Base-by-base conservation (phyloP, 2,329 filamentous ascomycete genomes). In the Fusarium sp. region DNA sequence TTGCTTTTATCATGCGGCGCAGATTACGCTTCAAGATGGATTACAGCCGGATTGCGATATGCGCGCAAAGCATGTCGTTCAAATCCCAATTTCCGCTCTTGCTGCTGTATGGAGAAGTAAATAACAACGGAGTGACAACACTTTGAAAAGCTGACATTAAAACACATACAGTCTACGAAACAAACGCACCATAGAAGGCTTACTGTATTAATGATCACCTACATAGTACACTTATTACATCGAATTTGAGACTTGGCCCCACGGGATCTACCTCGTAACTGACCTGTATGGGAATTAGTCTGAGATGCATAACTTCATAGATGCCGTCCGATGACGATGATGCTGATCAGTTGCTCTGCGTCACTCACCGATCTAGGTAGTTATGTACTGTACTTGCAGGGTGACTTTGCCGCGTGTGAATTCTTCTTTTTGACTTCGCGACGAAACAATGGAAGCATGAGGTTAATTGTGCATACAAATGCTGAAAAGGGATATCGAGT, bases 231-330 rank as follows among this genome's bases (percentile, higher is more conserved):
- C 15, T 48, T 47, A 45, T 17, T 59, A 32, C 41, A 53, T 36
- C 48, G 41, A 58, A 27, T 59, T 59, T 59, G 41, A 46, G 47
- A 59, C 47, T 10, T 8, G 45, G 45, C 61, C 61, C 61, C 61
- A 65, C 61, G 47, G 47, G 61, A 63, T 63, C 61, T 63, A 49
- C 61, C 43, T 44, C 47, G 39, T 19, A 42, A 48, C 23, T 58
- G 57, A 25, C 55, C 60, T 51, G 51, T 57, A 44, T 58, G 38
- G 42, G 43, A 54, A 49, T 29, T 52, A 64, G 63, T 62, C 47
- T 54, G 39, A 48, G 54, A 54, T 49, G 45, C 21, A 32, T 39
- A 49, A 41, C 53, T 58, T 63, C 50, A 63, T n/a, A 61, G 55
- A 64, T 61, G 50, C 50, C 29, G 13, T 37, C 35, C 33, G 57